A percentile compares a stretch with the other conserved stretches of the same genome.
Evolutionary conservation across 1,284 basidiomycete genomes (phyloP).

Genomic region (Wolfiporia cocos): DNA sequence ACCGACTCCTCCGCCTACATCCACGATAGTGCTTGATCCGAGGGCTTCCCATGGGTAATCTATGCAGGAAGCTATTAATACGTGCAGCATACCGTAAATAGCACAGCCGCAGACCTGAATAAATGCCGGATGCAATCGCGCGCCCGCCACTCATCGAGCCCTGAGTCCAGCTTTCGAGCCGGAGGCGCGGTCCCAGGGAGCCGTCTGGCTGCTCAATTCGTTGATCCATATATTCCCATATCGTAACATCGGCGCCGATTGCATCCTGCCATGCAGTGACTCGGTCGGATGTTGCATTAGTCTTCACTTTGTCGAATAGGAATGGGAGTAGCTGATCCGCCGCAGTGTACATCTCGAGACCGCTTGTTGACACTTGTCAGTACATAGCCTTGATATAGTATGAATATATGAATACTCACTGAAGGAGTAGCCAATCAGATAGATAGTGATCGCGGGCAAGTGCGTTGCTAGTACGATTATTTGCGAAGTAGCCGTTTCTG

Average conservation of each 20-base stretch:
- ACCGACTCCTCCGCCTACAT: constrained; percentile 17
- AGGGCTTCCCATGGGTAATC: constrained; percentile 13
- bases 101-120: constrained; percentile 2
- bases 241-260: constrained; percentile 1
- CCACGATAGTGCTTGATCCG: constrained; percentile 7
- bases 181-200: no score
- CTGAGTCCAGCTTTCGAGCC: constrained; percentile 6
- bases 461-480: constrained; percentile 5
- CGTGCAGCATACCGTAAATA: background rate
- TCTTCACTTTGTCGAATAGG: constrained; percentile 8
- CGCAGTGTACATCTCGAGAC: constrained; percentile 6
- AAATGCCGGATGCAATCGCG: no score
- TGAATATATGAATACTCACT: background rate
- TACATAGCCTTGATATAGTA: background rate
- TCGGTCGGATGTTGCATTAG: constrained; percentile 1
- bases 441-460: constrained; percentile 6
- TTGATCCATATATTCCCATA: constrained; percentile 13
- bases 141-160: constrained; percentile 12
- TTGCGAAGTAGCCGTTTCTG: constrained; percentile 4
- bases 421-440: background rate
- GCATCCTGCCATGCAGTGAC: constrained; percentile 11
- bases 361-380: constrained; percentile 3
- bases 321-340: constrained; percentile 8
- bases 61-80: background rate
- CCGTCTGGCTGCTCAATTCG: constrained; percentile 1